Percentiles rank a stretch among this genome's conserved stretches.
These are phyloP conservation scores for Pulveroboletus frians DNA, from an alignment of 768 basidiomycete species.

Conservation along the genomic window DNA sequence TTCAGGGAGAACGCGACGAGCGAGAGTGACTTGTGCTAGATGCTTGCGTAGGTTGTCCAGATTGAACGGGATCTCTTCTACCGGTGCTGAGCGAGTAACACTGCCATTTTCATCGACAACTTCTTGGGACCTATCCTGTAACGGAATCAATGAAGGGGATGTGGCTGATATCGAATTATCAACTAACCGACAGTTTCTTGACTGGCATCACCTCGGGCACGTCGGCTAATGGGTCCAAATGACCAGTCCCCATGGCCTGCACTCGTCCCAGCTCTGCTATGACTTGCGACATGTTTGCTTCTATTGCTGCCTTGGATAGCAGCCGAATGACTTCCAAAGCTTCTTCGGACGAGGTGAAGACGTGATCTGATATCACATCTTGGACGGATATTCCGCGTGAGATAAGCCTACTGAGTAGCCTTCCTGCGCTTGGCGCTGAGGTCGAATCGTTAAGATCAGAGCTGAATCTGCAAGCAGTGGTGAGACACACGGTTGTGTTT, in stretches of 20 bases:
- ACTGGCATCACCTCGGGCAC: slow-evolving; percentile 67
- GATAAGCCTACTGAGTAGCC: slow-evolving; percentile 42
- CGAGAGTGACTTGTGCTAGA: slow-evolving; percentile 57
- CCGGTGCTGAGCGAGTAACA: slow-evolving; percentile 16
- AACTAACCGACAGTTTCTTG: slow-evolving; percentile 38
- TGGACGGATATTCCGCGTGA: slow-evolving; percentile 46
- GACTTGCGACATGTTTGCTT: slow-evolving; percentile 45
- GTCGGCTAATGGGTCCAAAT: slow-evolving; percentile 40
- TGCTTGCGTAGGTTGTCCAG: slow-evolving; percentile 65
- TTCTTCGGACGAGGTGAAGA: slow-evolving; percentile 50
- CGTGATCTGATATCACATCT: slow-evolving; percentile 52
- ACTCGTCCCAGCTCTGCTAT: slow-evolving; percentile 54
- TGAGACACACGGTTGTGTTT: slow-evolving; percentile 10
- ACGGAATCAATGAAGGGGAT: background rate
- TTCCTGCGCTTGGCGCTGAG: slow-evolving; percentile 14
- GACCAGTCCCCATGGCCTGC: slow-evolving; percentile 39
- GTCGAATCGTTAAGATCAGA: slow-evolving; percentile 27
- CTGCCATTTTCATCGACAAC: slow-evolving; percentile 16
- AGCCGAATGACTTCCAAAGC: slow-evolving; percentile 49
- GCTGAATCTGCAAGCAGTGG: slow-evolving; percentile 32
- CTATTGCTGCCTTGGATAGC: slow-evolving; percentile 57
- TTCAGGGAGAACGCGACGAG: slow-evolving; percentile 57
- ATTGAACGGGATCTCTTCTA: slow-evolving; percentile 63
- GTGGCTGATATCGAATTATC: background rate
- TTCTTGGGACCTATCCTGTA: slow-evolving; percentile 17